Conservation (phyloP, 441 rosid species). For the Gossypium trilobum region DNA sequence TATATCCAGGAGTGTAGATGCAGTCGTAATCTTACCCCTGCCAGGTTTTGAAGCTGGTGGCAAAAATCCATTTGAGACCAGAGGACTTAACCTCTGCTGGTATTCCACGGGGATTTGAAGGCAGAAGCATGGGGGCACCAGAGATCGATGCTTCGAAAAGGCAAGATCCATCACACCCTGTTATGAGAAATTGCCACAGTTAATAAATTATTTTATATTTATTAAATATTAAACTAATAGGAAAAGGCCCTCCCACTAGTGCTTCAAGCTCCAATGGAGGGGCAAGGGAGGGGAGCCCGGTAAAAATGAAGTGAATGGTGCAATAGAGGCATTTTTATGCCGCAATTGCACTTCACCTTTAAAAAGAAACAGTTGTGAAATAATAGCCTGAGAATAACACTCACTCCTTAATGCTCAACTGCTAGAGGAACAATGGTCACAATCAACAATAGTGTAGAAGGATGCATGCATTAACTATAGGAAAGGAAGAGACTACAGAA, state of each 20-base stretch:
- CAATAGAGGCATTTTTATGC: neutral
- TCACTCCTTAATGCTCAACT: neutral
- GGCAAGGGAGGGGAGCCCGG: neutral
- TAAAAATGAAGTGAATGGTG: neutral
- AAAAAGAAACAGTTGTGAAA: neutral
- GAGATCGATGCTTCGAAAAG: constrained; percentile 65
- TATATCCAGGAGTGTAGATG: constrained; percentile 47
- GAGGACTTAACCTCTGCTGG: constrained; percentile 49
- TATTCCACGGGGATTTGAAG: constrained; percentile 54
- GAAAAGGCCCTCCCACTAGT: neutral
- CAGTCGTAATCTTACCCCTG: constrained; percentile 69
- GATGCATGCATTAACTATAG: neutral
- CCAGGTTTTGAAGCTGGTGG: constrained; percentile 67
- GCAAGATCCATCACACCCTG: constrained; percentile 84
- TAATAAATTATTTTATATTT: neutral
- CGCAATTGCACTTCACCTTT: neutral
- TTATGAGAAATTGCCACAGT: constrained; percentile 7
- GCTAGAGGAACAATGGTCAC: neutral
- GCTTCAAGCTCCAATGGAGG: neutral
- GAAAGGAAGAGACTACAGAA: neutral
- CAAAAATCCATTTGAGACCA: constrained; percentile 53
- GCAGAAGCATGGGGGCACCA: constrained; percentile 74
- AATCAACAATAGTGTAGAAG: neutral
- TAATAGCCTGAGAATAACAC: neutral
- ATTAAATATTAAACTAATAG: neutral